Evolutionary conservation across 495 filamentous ascomycete genomes (phyloP).

Genomic region (Penicillium arizonense): DNA sequence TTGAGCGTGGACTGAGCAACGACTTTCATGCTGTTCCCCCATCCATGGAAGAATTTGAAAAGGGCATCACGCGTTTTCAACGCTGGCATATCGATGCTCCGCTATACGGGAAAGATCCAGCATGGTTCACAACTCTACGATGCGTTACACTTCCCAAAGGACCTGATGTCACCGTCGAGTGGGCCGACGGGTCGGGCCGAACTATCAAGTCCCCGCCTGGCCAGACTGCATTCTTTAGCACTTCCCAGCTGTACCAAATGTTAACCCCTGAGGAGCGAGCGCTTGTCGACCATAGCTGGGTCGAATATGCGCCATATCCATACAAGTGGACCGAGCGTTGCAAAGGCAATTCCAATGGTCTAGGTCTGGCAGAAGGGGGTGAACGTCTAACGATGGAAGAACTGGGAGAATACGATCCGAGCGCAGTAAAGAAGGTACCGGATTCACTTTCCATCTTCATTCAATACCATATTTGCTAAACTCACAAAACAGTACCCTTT

Average conservation of each 20-base stretch:
- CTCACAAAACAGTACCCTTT: constrained; percentile 26
- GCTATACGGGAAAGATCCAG: constrained; percentile 41
- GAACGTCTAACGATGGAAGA: constrained; percentile 31
- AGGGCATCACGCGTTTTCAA: constrained; percentile 38
- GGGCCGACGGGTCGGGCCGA: constrained; percentile 36
- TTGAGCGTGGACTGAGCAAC: constrained; percentile 27
- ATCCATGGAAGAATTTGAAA: not conserved
- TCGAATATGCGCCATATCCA: constrained; percentile 41
- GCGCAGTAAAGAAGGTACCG: constrained; percentile 27
- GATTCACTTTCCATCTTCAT: too few species aligned
- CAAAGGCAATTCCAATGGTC: constrained; percentile 33
- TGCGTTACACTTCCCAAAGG: constrained; percentile 30
- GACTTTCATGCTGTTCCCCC: constrained; percentile 32
- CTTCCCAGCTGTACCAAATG: constrained; percentile 31
- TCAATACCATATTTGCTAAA: too few species aligned
- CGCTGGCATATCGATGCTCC: constrained; percentile 46
- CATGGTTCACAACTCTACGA: constrained; percentile 42
- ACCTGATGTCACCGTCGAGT: constrained; percentile 35
- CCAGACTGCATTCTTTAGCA: too few species aligned
- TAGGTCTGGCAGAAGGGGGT: constrained; percentile 33
- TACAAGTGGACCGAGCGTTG: constrained; percentile 39
- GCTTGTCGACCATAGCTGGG: constrained; percentile 39
- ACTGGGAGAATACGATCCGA: constrained; percentile 28
- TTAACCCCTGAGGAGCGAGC: constrained; percentile 35
- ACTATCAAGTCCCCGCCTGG: too few species aligned